These are phyloP conservation scores for Fusarium udum DNA, from an alignment of 2,329 filamentous ascomycete species.

Conservation along the genomic window DNA sequence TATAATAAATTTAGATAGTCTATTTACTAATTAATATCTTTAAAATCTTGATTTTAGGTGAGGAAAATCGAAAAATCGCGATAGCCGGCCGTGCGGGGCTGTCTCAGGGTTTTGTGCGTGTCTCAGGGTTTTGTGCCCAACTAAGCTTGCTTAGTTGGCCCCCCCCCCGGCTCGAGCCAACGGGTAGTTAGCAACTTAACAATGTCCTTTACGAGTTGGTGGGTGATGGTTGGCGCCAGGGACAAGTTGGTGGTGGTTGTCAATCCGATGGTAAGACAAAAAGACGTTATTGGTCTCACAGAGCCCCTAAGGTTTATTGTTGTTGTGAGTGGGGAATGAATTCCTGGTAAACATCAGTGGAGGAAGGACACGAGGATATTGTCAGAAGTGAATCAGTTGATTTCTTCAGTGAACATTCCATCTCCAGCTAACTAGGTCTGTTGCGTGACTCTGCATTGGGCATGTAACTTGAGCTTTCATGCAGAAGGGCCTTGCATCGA, in stretches of 20 bases:
- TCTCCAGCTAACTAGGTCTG: not conserved
- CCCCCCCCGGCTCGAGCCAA: no score
- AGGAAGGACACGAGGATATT: not conserved
- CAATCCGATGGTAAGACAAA: conserved; percentile 29
- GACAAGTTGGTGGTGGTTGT: conserved; percentile 14
- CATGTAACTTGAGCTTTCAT: conserved; percentile 30
- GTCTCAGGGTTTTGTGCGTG: no score
- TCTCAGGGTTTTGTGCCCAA: no score
- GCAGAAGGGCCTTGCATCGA: conserved; percentile 41
- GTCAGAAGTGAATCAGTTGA: conserved; percentile 2
- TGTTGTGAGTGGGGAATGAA: conserved; percentile 18
- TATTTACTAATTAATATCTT: no score
- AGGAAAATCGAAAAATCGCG: no score
- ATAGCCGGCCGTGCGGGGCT: no score
- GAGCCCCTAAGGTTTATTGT: conserved; percentile 15
- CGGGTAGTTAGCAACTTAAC: not conserved
- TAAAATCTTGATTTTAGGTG: no score
- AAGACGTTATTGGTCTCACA: conserved; percentile 34
- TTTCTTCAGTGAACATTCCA: conserved; percentile 15
- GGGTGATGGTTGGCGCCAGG: conserved; percentile 5
- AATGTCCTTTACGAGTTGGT: not conserved
- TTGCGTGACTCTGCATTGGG: conserved; percentile 11
- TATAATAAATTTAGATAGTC: no score
- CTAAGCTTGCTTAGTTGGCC: no score
- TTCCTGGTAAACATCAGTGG: not conserved